These are phyloP conservation scores for Scalesia atractyloides DNA, from an alignment of 129 eudicot genomes.

Conservation along the genomic window DNA sequence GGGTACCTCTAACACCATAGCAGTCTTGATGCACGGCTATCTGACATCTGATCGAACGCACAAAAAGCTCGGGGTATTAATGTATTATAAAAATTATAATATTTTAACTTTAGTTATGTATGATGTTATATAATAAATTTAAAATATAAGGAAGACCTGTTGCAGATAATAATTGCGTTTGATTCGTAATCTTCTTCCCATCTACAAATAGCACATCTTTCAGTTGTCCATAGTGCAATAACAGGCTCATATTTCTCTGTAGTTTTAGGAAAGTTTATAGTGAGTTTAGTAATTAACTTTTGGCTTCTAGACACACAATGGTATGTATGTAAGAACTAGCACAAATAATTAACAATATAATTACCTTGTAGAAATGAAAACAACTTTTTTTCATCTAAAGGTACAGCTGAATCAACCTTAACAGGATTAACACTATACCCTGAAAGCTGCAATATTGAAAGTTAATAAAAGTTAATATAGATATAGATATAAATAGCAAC, in stretches of 20 bases:
- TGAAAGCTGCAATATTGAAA: slow-evolving; percentile 46
- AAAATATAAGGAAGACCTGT: slow-evolving; percentile 48
- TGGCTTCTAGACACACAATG: neutral
- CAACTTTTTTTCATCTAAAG: slow-evolving; percentile 55
- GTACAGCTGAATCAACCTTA: slow-evolving; percentile 20
- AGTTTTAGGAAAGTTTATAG: neutral
- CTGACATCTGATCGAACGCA: slow-evolving; percentile 60
- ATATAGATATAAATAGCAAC: neutral
- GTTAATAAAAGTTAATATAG: slow-evolving; percentile 8
- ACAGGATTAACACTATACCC: slow-evolving; percentile 33
- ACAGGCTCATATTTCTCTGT: slow-evolving; percentile 79
- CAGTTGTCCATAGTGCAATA: slow-evolving; percentile 75
- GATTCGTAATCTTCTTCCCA: slow-evolving; percentile 93
- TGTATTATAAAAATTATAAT: neutral
- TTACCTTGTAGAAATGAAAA: slow-evolving; percentile 55
- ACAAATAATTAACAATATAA: slow-evolving; percentile 11
- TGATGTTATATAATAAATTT: slow-evolving; percentile 1
- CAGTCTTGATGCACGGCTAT: slow-evolving; percentile 99
- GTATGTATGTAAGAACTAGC: neutral
- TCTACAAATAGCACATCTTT: slow-evolving; percentile 83
- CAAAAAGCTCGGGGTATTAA: slow-evolving; percentile 2
- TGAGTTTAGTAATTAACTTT: neutral
- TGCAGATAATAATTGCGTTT: slow-evolving; percentile 80
- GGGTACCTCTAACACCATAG: slow-evolving; percentile 62
- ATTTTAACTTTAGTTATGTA: neutral